Evolutionary conservation across 306 rosid genomes (phyloP), one percentile per base, ranked within the genome.

Genomic region (Dalbergia oliveri): DNA sequence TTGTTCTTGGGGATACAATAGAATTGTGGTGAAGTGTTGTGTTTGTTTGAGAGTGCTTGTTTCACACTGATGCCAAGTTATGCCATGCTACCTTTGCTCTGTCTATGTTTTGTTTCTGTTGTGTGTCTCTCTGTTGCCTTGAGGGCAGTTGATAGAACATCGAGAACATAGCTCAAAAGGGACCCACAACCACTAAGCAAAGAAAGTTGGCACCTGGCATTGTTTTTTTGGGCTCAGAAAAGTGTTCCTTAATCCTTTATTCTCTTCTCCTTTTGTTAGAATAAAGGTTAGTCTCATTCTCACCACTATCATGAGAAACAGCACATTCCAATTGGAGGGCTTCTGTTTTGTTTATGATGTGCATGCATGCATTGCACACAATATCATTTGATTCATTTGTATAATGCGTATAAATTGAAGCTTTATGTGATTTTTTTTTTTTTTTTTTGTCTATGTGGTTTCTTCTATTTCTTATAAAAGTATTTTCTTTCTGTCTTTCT

Each of bases 81-180:
- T 5, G 1, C 3, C 15, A 60, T 44, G 69, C 12, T 16, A 56
- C 2, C 2, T 21, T 50, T 50, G 19, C 2, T 18, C 5, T 19
- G 11, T 16, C 43, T 39, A 0, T 37, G 41, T 23, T 60, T 2
- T 62, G 18, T 13, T 60, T 23, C 41, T 63, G 23, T 64, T 16
- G 3, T 64, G 69, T 11, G 33, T 44, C 56, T 41, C 31, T 21
- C 21, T 34, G 64, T 35, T 8, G 84, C 66, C 13, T 44, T 44
- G 11, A 44, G 50, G 50, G 50, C 79, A 75, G 74, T 75, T 6
- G 45, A 59, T 60, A 72, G 47, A 72, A 44, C 80, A 81, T 66
- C 43, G 80, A 73, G 31, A 63, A 56, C 50, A 39, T 23, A 54
- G 68, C 49, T 67, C 2, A 8, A 5, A 7, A 26, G 51, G 84